Evolutionary conservation across 176 grass and related monocot genomes (phyloP).

Genomic region (maize (Zea mays)): Zm-B73-REFERENCE-NAM-5.0 NC_050103.1:145654501-145655000

Average conservation of each 20-base stretch:
- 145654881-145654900: not conserved
- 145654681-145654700: constrained; percentile 84
- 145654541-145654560: constrained; percentile 21
- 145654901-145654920: not conserved
- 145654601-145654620: constrained; percentile 57
- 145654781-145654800: constrained; percentile 60
- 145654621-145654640: constrained; percentile 61
- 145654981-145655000: constrained; percentile 46
- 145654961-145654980: constrained; percentile 41
- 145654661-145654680: constrained; percentile 93
- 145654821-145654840: not conserved
- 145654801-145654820: constrained; percentile 45
- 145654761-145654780: constrained; percentile 62
- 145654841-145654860: too few relatives aligned
- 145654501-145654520: not conserved
- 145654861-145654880: too few relatives aligned
- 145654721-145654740: constrained; percentile 76
- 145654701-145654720: constrained; percentile 74
- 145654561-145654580: constrained; percentile 1
- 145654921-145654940: constrained; percentile 48
- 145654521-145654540: not conserved
- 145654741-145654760: constrained; percentile 74
- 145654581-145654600: constrained; percentile 39
- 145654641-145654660: constrained; percentile 73
- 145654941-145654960: constrained; percentile 49